Base-by-base conservation (phyloP, 2,329 filamentous ascomycete genomes). In the Chaetoscypha palmicola region DNA sequence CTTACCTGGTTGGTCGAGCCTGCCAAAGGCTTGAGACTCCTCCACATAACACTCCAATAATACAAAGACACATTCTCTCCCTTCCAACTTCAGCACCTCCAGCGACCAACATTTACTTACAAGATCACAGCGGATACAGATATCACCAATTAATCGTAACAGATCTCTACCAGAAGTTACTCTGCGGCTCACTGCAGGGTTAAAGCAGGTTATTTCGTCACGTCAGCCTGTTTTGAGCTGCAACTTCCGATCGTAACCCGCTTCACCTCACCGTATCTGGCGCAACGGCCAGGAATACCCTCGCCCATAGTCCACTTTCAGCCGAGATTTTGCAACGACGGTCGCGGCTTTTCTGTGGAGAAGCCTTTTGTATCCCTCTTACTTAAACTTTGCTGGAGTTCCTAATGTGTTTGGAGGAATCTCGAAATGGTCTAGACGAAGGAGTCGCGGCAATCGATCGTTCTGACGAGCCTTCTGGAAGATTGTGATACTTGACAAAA, bases 61-160 rank as follows among this genome's bases (percentile, higher is more conserved):
- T 22, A 38, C 35, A 38, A 47, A 38, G 23, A 43, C 17, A 24
- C 32, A 37, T 30, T 9, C 22, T 34, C 23, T 12, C 20, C 22
- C n/a, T 16, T 24, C 40, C 3, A 33, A 42, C 32, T 21, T 21
- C 9, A 37, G 23, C 3, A 19, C 22, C 33, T 8, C 12, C 9
- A 19, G 4, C 23, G n/a, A n/a, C 19, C 20, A n/a, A n/a, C 34
- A 24, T 28, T 28, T 28, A 28, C 12, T 28, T 12, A 7, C 7
- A 12, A 28, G 24, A 28, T 28, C 7, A 28, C 7, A n/a, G n/a
- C n/a, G n/a, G n/a, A n/a, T n/a, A n/a, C n/a, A n/a, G n/a, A n/a
- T n/a, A n/a, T n/a, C n/a, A n/a, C n/a, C n/a, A n/a, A n/a, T n/a
- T n/a, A n/a, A n/a, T n/a, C n/a, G n/a, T n/a, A n/a, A n/a, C n/a